phyloP scores from a whole-genome alignment of 139 green algal species.

The Bryopsis sp. region DNA sequence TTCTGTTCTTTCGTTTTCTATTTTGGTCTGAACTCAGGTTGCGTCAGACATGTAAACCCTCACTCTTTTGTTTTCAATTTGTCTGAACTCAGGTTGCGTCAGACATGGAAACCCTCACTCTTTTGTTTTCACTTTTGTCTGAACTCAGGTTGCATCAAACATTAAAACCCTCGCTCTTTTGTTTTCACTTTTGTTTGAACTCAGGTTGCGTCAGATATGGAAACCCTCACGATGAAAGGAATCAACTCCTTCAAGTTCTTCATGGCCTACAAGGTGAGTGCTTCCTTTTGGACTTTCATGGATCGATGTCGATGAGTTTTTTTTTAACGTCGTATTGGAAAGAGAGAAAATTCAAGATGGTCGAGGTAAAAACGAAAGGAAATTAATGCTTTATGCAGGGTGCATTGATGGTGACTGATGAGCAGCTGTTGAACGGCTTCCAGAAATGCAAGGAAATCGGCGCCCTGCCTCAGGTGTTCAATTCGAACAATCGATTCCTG shows the following conservation, averaged over 20 bases:
- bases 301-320: background rate
- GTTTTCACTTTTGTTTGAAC: background rate
- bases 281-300: too few relatives aligned
- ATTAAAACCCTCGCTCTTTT: slow-evolving; percentile 59
- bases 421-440: slow-evolving; percentile 75
- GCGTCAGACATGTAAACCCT: too few relatives aligned
- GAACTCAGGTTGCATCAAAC: slow-evolving; percentile 52
- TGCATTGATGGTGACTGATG: slow-evolving; percentile 54
- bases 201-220: slow-evolving; percentile 69
- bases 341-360: too few relatives aligned
- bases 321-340: background rate
- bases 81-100: too few relatives aligned
- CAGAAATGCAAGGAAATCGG: slow-evolving; percentile 73
- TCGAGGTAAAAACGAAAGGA: slow-evolving; percentile 1
- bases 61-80: too few relatives aligned
- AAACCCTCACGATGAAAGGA: slow-evolving; percentile 46
- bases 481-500: too few relatives aligned
- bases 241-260: slow-evolving; percentile 99
- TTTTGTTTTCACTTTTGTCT: background rate
- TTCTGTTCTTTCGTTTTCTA: slow-evolving; percentile 22
- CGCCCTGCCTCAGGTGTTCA: slow-evolving; percentile 73
- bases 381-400: slow-evolving; percentile 28
- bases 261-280: slow-evolving; percentile 86
- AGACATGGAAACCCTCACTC: too few relatives aligned
- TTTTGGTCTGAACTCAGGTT: slow-evolving; percentile 16